A percentile compares a stretch with the other conserved stretches of the same genome.
Evolutionary conservation across 2,329 filamentous ascomycete species (phyloP).

Genomic region (Apiospora hydei): DNA sequence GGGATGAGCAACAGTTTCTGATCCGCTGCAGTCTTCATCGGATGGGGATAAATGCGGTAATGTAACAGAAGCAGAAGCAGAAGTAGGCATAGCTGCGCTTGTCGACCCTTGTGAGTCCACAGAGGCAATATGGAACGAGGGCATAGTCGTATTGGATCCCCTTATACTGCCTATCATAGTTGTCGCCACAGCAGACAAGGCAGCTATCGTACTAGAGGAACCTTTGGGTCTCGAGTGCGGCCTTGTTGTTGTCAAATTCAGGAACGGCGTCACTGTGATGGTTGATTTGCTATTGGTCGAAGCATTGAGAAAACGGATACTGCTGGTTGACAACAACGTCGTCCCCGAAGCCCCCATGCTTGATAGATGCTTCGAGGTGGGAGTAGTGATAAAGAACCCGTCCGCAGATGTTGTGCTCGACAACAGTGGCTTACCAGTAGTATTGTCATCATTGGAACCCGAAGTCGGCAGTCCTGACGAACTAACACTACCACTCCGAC

Average conservation of each 20-base stretch:
- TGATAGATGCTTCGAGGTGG: background rate
- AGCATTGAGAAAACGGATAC: background rate
- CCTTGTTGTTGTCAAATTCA: background rate
- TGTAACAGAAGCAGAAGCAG: background rate
- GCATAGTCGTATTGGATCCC: background rate
- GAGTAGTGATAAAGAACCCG: background rate
- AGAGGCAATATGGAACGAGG: background rate
- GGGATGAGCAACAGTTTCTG: background rate
- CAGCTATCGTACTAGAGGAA: background rate
- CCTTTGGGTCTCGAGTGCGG: background rate
- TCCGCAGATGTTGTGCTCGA: background rate
- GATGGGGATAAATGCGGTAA: background rate
- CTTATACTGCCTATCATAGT: slow-evolving; percentile 8
- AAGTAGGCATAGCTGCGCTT: background rate
- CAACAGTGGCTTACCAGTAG: background rate
- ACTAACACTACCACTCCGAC: background rate
- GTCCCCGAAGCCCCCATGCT: background rate
- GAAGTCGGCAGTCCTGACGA: background rate
- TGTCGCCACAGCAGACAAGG: background rate
- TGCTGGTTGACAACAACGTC: background rate
- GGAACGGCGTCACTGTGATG: background rate
- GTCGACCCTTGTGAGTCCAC: background rate
- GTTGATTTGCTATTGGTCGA: background rate
- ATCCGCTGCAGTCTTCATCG: background rate
- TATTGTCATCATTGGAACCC: background rate